Conservation (phyloP, 169 alveolate genomes). For the Theileria parva region DNA sequence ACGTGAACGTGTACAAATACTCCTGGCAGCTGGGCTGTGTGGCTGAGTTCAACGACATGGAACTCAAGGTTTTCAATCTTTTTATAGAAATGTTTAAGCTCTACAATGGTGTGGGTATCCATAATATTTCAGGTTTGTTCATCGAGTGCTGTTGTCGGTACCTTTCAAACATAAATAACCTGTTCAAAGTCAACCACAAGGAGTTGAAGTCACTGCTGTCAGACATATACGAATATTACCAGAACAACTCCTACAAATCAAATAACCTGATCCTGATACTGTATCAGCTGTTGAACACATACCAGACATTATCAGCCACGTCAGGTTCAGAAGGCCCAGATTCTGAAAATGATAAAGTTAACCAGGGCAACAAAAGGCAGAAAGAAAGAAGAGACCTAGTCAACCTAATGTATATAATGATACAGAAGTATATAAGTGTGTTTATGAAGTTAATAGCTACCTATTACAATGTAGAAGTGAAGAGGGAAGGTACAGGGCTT, state of each 20-base stretch:
- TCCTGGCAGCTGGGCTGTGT: conserved; percentile 59
- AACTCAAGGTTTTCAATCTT: conserved; percentile 15
- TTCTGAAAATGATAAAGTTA: neutral
- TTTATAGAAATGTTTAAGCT: conserved; percentile 19
- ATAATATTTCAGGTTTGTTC: conserved; percentile 49
- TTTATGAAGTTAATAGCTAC: neutral
- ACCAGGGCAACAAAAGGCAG: neutral
- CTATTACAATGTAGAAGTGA: neutral
- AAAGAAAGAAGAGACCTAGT: neutral
- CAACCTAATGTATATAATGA: neutral
- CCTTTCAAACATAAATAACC: conserved; percentile 23
- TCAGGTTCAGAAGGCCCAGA: conserved; percentile 17
- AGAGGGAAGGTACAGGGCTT: neutral
- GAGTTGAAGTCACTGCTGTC: conserved; percentile 14
- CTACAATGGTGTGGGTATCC: conserved; percentile 15
- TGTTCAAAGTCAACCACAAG: conserved; percentile 16
- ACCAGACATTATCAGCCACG: neutral
- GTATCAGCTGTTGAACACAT: conserved; percentile 31
- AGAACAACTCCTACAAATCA: neutral
- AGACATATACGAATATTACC: conserved; percentile 1
- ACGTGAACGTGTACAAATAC: neutral
- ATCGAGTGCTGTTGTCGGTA: conserved; percentile 43
- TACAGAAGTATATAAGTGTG: neutral
- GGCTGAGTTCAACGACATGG: conserved; percentile 39
- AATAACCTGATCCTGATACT: conserved; percentile 32